Evolutionary conservation across 1,139 yeast species (phyloP).

Genomic region (Kluyveromyces sp.): DNA sequence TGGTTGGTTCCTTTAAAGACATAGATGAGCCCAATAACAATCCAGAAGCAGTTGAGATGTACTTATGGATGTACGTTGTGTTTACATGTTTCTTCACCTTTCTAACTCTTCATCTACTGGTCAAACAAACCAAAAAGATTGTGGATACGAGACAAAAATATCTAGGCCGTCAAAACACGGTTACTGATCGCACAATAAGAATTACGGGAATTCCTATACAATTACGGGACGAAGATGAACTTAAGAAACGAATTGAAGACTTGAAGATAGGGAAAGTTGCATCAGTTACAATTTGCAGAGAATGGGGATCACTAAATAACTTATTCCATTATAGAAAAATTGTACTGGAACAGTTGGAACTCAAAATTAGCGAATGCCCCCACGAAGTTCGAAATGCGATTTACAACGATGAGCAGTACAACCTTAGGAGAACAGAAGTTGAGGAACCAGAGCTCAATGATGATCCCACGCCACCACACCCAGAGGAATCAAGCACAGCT

Average conservation of each 20-base stretch:
- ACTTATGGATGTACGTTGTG: conserved; percentile 72
- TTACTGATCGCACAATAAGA: conserved; percentile 87
- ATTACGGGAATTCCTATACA: conserved; percentile 88
- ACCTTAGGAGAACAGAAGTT: conserved; percentile 15
- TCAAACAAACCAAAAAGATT: conserved; percentile 63
- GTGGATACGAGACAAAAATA: conserved; percentile 73
- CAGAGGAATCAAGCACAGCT: neutral
- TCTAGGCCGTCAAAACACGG: conserved; percentile 80
- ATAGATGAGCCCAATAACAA: conserved; percentile 13
- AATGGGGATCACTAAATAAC: conserved; percentile 69
- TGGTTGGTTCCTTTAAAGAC: neutral
- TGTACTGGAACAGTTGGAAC: conserved; percentile 54
- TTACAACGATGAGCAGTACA: conserved; percentile 22
- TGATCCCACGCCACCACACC: neutral
- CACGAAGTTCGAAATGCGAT: conserved; percentile 19
- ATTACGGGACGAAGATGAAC: conserved; percentile 58
- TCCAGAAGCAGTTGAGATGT: conserved; percentile 28
- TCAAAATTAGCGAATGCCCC: conserved; percentile 67
- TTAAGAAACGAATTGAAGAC: conserved; percentile 67
- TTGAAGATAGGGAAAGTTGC: conserved; percentile 77
- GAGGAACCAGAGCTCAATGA: conserved; percentile 4
- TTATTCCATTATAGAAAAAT: conserved; percentile 54
- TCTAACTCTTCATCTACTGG: conserved; percentile 54
- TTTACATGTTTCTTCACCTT: conserved; percentile 82
- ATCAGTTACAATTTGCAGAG: conserved; percentile 69